Percentiles rank a stretch among this genome's conserved stretches.
These are phyloP conservation scores for Dryas integrifolia DNA, from an alignment of 331 rosid genomes.

Conservation along the genomic window DNA sequence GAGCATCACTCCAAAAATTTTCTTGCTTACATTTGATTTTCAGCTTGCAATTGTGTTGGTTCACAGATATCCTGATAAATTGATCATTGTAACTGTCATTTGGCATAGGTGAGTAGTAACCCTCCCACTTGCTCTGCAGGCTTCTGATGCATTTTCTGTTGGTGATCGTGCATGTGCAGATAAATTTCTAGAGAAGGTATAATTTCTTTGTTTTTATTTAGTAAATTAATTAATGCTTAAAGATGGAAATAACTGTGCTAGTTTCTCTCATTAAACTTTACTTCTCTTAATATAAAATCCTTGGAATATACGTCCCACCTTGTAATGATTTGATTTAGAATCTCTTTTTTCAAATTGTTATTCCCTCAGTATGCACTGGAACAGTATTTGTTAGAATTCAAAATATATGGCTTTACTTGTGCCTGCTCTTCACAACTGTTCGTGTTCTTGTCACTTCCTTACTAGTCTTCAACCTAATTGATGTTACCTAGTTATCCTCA, in stretches of 20 bases:
- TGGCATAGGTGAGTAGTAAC: conserved; percentile 11
- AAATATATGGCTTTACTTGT: not conserved
- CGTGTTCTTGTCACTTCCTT: not conserved
- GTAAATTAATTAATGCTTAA: not conserved
- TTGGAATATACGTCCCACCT: not conserved
- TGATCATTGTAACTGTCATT: not conserved
- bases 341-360: not conserved
- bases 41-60: not conserved
- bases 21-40: not conserved
- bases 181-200: conserved; percentile 32
- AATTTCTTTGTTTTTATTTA: not conserved
- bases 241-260: not conserved
- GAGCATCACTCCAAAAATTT: not conserved
- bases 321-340: not conserved
- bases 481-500: not conserved
- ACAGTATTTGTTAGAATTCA: not conserved
- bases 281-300: not conserved
- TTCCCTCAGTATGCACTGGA: not conserved
- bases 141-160: conserved; percentile 35
- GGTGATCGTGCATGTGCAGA: conserved; percentile 34
- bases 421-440: not conserved
- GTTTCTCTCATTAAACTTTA: not conserved
- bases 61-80: not conserved
- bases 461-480: not conserved
- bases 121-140: conserved; percentile 28